A percentile compares a stretch with the other conserved stretches of the same genome.
These are phyloP conservation scores for Cladophialophora immunda DNA, from an alignment of 2,329 filamentous ascomycete species.

Conservation along the genomic window DNA sequence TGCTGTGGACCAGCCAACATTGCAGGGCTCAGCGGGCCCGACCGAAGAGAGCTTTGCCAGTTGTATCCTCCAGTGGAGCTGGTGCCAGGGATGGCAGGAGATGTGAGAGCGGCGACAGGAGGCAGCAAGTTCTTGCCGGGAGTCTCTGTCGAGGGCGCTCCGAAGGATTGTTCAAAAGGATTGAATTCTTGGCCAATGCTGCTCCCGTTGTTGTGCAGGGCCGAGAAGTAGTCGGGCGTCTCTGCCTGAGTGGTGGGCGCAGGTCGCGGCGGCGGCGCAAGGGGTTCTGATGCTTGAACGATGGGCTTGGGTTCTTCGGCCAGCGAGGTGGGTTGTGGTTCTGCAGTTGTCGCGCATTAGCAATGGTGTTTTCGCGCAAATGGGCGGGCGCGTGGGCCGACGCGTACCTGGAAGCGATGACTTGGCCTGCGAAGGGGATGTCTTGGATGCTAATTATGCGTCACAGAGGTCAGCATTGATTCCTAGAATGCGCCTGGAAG, in stretches of 20 bases:
- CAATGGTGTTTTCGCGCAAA: slow-evolving; percentile 1
- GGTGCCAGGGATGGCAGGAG: slow-evolving; percentile 81
- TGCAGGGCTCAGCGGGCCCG: slow-evolving; percentile 92
- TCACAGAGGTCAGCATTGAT: slow-evolving; percentile 22
- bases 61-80: slow-evolving; percentile 74
- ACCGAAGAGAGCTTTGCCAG: slow-evolving; percentile 83
- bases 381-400: slow-evolving; percentile 7
- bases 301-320: slow-evolving; percentile 54
- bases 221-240: slow-evolving; percentile 75
- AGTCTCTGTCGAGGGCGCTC: slow-evolving; percentile 73
- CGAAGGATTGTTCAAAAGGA: slow-evolving; percentile 96
- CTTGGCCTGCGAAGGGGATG: slow-evolving; percentile 38
- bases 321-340: slow-evolving; percentile 46
- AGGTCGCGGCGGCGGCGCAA: slow-evolving; percentile 74
- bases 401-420: slow-evolving; percentile 40
- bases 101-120: slow-evolving; percentile 88
- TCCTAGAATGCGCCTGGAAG: slow-evolving; percentile 1
- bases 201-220: slow-evolving; percentile 58
- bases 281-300: slow-evolving; percentile 68
- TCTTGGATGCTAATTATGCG: slow-evolving; percentile 29
- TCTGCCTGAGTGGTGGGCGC: slow-evolving; percentile 60
- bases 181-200: slow-evolving; percentile 78
- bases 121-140: slow-evolving; percentile 84
- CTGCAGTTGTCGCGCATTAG: slow-evolving; percentile 24
- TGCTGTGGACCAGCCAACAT: slow-evolving; percentile 87